Conservation (phyloP, 2,329 filamentous ascomycete genomes). For the Penicillium decumbens region DNA sequence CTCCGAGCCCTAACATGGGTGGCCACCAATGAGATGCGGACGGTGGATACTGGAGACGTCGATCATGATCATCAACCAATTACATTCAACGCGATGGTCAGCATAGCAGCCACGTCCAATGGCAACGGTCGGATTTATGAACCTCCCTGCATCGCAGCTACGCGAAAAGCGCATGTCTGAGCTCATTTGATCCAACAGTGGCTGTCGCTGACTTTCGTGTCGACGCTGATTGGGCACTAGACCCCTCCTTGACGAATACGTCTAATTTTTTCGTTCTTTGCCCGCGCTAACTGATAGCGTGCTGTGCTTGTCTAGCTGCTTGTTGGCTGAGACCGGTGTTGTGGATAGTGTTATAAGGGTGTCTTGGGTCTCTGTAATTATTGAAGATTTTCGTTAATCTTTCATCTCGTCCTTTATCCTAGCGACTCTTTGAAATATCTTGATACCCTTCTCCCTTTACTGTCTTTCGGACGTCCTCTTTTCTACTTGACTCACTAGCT, state of each 20-base stretch:
- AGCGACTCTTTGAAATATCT: neutral
- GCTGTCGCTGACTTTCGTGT: neutral
- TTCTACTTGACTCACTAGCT: neutral
- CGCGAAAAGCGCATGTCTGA: neutral
- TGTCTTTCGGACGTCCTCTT: neutral
- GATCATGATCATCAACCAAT: neutral
- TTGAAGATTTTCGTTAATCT: neutral
- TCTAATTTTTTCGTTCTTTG: neutral
- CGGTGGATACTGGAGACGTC: neutral
- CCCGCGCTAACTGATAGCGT: neutral
- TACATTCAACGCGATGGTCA: neutral
- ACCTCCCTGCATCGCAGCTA: neutral
- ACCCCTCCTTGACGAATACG: neutral
- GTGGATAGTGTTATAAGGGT: neutral
- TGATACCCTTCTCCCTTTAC: neutral
- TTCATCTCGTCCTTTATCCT: neutral
- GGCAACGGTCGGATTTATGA: neutral
- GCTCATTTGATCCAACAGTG: neutral
- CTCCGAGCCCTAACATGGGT: neutral
- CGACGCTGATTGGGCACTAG: neutral
- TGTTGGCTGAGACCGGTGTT: neutral
- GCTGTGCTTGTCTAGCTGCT: neutral
- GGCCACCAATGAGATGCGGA: neutral
- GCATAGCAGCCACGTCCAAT: neutral
- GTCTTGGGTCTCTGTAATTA: neutral